Evolutionary conservation across 352 stramenopile genomes (phyloP).

Genomic region (Globisporangium nunn): DNA sequence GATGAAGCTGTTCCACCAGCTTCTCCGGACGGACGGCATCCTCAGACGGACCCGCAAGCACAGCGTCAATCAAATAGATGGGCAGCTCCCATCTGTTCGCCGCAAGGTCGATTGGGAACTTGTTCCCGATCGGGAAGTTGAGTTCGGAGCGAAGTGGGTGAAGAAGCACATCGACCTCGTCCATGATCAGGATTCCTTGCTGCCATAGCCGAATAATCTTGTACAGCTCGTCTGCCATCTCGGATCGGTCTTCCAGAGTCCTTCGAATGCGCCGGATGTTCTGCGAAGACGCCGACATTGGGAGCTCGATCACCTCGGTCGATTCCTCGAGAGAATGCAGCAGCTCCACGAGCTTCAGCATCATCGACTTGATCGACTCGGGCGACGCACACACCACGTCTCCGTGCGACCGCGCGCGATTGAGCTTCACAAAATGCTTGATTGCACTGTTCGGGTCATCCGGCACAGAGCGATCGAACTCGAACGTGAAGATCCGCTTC

Average conservation of each 20-base stretch:
- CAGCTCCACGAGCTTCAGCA: constrained; percentile 97
- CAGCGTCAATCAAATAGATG: constrained; percentile 92
- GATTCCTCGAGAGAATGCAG: constrained; percentile 87
- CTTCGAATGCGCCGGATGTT: constrained; percentile 63
- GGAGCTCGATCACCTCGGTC: constrained; percentile 58
- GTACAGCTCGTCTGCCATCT: constrained; percentile 89
- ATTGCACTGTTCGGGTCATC: constrained; percentile 58
- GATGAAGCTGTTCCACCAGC: constrained; percentile 68
- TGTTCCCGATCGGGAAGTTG: constrained; percentile 90
- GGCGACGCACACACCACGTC: constrained; percentile 98
- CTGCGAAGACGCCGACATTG: constrained; percentile 49
- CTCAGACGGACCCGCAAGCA: constrained; percentile 53
- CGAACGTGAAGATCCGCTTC: constrained; percentile 99
- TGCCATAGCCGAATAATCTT: constrained; percentile 88
- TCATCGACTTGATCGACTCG: constrained; percentile 99
- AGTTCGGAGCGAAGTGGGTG: constrained; percentile 88
- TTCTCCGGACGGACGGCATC: constrained; percentile 9
- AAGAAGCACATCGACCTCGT: constrained; percentile 90
- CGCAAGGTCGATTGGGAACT: constrained; percentile 86
- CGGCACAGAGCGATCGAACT: constrained; percentile 95
- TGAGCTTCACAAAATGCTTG: constrained; percentile 80
- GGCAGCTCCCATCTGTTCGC: constrained; percentile 90
- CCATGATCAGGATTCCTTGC: constrained; percentile 91
- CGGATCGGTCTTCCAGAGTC: constrained; percentile 68
- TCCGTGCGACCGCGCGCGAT: constrained; percentile 81